Evolutionary conservation across 2,329 filamentous ascomycete species (phyloP).

Genomic region (Cucurbitaria berberidis): DNA sequence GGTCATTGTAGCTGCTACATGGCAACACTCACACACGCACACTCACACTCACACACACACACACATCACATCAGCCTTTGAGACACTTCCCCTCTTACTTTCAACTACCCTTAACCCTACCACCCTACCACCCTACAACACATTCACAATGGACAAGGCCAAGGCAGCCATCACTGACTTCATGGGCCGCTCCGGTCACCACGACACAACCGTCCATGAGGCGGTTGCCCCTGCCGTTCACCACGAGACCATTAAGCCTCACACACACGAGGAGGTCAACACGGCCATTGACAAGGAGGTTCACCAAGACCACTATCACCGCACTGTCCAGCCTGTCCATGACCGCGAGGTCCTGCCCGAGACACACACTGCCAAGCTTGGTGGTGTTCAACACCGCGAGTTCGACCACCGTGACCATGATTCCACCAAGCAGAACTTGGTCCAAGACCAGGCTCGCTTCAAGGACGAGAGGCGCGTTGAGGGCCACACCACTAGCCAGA

Average conservation of each 20-base stretch:
- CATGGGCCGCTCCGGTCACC: conserved; percentile 65
- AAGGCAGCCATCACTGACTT: conserved; percentile 68
- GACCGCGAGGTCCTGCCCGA: conserved; percentile 65
- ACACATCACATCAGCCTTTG: conserved; percentile 14
- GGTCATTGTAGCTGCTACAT: conserved; percentile 8
- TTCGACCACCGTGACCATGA: conserved; percentile 66
- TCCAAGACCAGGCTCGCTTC: conserved; percentile 61
- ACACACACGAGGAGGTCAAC: conserved; percentile 66
- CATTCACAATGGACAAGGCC: conserved; percentile 63
- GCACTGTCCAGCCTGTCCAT: conserved; percentile 68
- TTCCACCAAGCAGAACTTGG: conserved; percentile 32
- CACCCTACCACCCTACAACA: conserved; percentile 1
- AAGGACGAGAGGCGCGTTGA: conserved; percentile 57
- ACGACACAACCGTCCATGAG: conserved; percentile 75
- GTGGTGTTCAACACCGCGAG: conserved; percentile 65
- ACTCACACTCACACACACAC: too few species aligned
- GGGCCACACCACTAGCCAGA: conserved; percentile 58
- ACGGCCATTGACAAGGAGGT: conserved; percentile 72
- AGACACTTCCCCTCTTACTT: not conserved
- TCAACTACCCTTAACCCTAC: conserved; percentile 1
- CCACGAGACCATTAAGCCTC: conserved; percentile 65
- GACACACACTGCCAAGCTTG: conserved; percentile 66
- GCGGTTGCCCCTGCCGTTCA: conserved; percentile 65
- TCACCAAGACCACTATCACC: conserved; percentile 76
- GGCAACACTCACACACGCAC: too few species aligned